Percentiles rank a stretch among this genome's conserved stretches.
Conservation (phyloP, 1,139 yeast species). For the Geotrichum phurueaensis region DNA sequence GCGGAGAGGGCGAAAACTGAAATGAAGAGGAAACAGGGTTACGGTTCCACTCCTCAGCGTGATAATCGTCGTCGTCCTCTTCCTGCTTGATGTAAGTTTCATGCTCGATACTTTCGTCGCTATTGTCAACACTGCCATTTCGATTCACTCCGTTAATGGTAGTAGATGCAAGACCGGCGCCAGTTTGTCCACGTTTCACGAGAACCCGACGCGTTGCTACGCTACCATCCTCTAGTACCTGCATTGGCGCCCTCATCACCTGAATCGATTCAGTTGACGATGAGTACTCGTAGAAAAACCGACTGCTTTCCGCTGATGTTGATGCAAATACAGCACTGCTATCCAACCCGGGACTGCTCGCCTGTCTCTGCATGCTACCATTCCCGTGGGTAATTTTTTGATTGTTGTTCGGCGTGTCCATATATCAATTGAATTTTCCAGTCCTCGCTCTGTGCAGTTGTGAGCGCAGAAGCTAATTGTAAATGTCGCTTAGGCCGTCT, state of each 20-base stretch:
- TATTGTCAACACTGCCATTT: background rate
- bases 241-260: constrained; percentile 3
- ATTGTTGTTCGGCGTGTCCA: background rate
- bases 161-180: background rate
- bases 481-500: background rate
- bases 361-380: background rate
- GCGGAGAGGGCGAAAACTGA: background rate
- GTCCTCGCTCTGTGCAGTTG: background rate
- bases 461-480: background rate
- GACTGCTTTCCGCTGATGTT: background rate
- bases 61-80: background rate
- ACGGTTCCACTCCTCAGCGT: background rate
- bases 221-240: background rate
- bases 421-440: background rate
- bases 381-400: background rate
- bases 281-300: constrained; percentile 13
- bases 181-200: background rate
- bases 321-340: constrained; percentile 9
- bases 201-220: background rate
- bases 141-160: background rate
- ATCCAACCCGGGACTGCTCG: constrained; percentile 1
- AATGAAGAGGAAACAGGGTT: background rate
- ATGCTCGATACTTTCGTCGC: background rate
- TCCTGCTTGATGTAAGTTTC: background rate
- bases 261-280: constrained; percentile 12